Evolutionary conservation across 176 grass and related monocot species (phyloP).

Genomic region (Zoysia japonica): DNA sequence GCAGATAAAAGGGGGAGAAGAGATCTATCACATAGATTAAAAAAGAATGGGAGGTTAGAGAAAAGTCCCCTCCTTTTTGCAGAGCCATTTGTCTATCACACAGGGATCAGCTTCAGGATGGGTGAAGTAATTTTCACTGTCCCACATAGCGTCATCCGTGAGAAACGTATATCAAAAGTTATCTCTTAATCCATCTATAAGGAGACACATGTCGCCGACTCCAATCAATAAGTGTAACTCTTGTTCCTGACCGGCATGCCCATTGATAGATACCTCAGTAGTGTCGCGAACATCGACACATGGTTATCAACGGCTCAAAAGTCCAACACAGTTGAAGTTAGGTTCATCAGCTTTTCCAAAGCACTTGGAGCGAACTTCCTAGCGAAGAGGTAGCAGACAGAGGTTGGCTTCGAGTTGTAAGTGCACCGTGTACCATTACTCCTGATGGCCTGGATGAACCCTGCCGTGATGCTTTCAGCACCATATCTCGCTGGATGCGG

Average conservation of each 20-base stretch:
- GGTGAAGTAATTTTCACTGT: slow-evolving; percentile 53
- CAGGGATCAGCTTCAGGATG: slow-evolving; percentile 37
- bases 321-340: slow-evolving; percentile 58
- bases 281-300: background rate
- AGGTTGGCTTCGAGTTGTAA: slow-evolving; percentile 63
- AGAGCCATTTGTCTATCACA: slow-evolving; percentile 32
- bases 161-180: slow-evolving; percentile 27
- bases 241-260: slow-evolving; percentile 5
- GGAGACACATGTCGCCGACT: slow-evolving; percentile 22
- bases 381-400: slow-evolving; percentile 76
- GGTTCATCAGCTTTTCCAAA: slow-evolving; percentile 69
- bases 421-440: slow-evolving; percentile 66
- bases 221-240: slow-evolving; percentile 29
- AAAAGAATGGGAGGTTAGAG: slow-evolving; percentile 55
- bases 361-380: slow-evolving; percentile 89
- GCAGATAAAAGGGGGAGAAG: slow-evolving; percentile 3
- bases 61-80: slow-evolving; percentile 38
- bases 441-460: slow-evolving; percentile 77
- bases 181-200: slow-evolving; percentile 34
- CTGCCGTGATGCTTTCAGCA: slow-evolving; percentile 47
- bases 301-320: slow-evolving; percentile 37
- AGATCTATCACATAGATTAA: slow-evolving; percentile 45
- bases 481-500: slow-evolving; percentile 77
- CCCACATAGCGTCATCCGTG: slow-evolving; percentile 38
- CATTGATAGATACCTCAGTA: slow-evolving; percentile 20